These are phyloP conservation scores for Lathyrus sativus DNA, from an alignment of 306 rosid species.

Conservation along the genomic window DNA sequence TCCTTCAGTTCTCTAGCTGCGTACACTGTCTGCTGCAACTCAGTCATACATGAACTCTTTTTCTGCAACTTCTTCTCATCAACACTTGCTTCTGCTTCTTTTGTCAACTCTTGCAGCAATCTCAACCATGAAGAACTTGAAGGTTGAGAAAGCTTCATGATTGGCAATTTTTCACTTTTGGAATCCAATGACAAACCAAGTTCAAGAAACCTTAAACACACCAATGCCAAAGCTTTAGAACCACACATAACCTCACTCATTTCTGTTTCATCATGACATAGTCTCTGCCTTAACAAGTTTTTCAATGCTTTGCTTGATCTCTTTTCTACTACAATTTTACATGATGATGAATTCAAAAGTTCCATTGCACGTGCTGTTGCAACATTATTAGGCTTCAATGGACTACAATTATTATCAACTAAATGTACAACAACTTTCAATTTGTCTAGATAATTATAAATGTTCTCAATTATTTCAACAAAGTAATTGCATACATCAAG, in stretches of 20 bases:
- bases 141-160: conserved; percentile 16
- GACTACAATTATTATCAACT: conserved; percentile 22
- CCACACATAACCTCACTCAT: conserved; percentile 46
- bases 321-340: conserved; percentile 38
- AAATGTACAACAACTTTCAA: conserved; percentile 40
- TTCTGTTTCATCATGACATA: conserved; percentile 33
- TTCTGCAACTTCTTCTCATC: conserved; percentile 28
- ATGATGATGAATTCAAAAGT: conserved; percentile 34
- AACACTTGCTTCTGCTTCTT: conserved; percentile 28
- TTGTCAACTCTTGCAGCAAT: conserved; percentile 33
- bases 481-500: conserved; percentile 53
- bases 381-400: conserved; percentile 25
- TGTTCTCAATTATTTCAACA: conserved; percentile 37
- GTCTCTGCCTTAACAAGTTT: conserved; percentile 34
- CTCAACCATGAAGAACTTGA: conserved; percentile 43
- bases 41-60: conserved; percentile 13
- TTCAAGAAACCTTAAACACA: conserved; percentile 48
- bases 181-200: conserved; percentile 44
- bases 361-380: conserved; percentile 35
- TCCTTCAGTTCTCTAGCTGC: conserved; percentile 47
- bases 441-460: conserved; percentile 39
- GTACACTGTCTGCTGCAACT: conserved; percentile 33
- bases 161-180: conserved; percentile 26
- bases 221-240: conserved; percentile 46
- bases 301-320: conserved; percentile 32